Percentiles rank a stretch among this genome's conserved stretches.
phyloP scores from a whole-genome alignment of 139 green algal species.

The Gonium pectorale region DNA sequence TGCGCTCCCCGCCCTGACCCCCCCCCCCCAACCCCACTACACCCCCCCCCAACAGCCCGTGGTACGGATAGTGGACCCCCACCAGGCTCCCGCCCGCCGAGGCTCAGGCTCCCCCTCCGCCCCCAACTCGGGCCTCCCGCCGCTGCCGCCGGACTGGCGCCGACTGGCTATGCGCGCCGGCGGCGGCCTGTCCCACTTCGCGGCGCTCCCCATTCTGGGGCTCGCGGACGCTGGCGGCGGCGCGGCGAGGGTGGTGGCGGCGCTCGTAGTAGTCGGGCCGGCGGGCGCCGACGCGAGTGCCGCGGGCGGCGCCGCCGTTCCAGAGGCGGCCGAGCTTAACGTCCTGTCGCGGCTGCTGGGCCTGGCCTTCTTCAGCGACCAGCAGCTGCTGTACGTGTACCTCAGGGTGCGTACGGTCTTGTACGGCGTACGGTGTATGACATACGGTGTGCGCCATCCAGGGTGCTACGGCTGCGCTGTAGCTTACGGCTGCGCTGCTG shows the following conservation, averaged over 20 bases:
- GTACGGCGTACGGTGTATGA: too few species aligned
- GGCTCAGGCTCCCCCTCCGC: background rate
- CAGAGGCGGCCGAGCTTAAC: background rate
- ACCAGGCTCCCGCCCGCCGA: background rate
- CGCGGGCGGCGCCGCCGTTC: background rate
- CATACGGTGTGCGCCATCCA: too few species aligned
- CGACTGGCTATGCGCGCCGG: background rate
- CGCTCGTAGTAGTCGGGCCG: background rate
- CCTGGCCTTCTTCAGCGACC: slow-evolving; percentile 30
- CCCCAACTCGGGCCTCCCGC: background rate
- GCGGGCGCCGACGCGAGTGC: background rate
- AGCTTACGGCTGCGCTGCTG: too few species aligned
- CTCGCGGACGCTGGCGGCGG: background rate
- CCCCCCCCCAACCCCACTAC: too few species aligned
- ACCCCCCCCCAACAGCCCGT: background rate
- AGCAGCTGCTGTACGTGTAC: background rate
- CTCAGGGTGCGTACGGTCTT: too few species aligned
- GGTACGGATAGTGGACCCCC: background rate
- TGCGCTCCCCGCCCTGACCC: background rate
- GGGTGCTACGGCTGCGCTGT: too few species aligned
- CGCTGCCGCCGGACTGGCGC: slow-evolving; percentile 31
- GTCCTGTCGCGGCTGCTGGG: background rate
- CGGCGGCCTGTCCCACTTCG: slow-evolving; percentile 6
- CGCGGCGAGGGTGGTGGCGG: background rate
- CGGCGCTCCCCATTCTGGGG: background rate